phyloP scores from a whole-genome alignment of 2,329 filamentous ascomycete species.

The Aschersonia sp. region DNA sequence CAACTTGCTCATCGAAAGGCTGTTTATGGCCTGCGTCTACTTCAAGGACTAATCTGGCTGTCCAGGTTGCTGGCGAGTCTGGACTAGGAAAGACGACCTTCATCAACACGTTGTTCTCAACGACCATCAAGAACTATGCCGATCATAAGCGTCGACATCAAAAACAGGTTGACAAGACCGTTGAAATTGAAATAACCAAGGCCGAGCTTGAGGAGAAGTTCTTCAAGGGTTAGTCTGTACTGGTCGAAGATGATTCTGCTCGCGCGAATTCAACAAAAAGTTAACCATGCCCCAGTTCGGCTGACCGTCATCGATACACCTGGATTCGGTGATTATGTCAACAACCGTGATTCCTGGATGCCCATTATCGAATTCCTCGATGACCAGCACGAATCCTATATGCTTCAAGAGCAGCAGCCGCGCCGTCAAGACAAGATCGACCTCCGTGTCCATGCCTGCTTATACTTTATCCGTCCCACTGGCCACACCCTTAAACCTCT shows the following conservation, averaged over 20 bases:
- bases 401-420: slow-evolving; percentile 99
- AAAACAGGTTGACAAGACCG: slow-evolving; percentile 99
- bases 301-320: slow-evolving; percentile 98
- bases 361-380: slow-evolving; percentile 99
- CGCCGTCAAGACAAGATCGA: slow-evolving; percentile 98
- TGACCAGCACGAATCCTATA: slow-evolving; percentile 99
- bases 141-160: slow-evolving; percentile 98
- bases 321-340: slow-evolving; percentile 98
- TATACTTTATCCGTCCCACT: slow-evolving; percentile 98
- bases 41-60: slow-evolving; percentile 4
- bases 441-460: slow-evolving; percentile 91
- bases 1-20: not conserved
- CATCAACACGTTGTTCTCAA: slow-evolving; percentile 99
- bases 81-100: slow-evolving; percentile 98
- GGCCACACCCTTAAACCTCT: slow-evolving; percentile 97
- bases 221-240: slow-evolving; percentile 74
- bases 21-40: not conserved
- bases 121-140: slow-evolving; percentile 99
- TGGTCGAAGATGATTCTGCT: not conserved
- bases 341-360: slow-evolving; percentile 99
- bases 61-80: slow-evolving; percentile 91
- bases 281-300: slow-evolving; percentile 49
- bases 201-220: slow-evolving; percentile 99
- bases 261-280: not conserved
- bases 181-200: slow-evolving; percentile 99